Evolutionary conservation across 805 yeast species (phyloP).

Genomic region (Yarrowia deformans): DNA sequence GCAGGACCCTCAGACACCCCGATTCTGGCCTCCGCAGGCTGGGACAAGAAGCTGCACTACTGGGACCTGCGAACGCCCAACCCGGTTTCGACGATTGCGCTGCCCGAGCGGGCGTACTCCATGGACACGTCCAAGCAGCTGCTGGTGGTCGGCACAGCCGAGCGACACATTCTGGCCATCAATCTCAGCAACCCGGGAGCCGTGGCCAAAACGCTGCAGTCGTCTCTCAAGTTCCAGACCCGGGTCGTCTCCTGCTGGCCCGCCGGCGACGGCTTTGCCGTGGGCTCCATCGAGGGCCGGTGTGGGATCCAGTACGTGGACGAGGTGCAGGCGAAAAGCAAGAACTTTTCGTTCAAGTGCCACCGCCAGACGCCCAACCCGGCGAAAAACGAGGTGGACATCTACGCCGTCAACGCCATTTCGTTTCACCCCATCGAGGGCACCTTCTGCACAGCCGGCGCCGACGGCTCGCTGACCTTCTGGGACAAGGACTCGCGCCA

Average conservation of each 20-base stretch:
- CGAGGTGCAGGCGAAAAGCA: conserved; percentile 59
- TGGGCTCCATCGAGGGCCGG: conserved; percentile 94
- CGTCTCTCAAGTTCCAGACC: conserved; percentile 91
- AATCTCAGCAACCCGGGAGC: conserved; percentile 80
- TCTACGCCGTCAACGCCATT: conserved; percentile 81
- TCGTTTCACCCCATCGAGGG: conserved; percentile 89
- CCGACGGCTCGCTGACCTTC: conserved; percentile 91
- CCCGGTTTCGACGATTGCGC: conserved; percentile 78
- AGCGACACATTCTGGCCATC: conserved; percentile 76
- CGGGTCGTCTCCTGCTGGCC: conserved; percentile 83
- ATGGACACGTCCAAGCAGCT: conserved; percentile 85
- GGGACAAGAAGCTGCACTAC: conserved; percentile 94
- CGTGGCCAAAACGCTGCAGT: conserved; percentile 72
- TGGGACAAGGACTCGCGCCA: conserved; percentile 96
- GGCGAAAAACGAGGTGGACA: conserved; percentile 63
- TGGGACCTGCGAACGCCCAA: conserved; percentile 88
- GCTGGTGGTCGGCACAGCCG: conserved; percentile 94
- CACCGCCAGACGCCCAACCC: conserved; percentile 77
- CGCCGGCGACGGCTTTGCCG: conserved; percentile 90
- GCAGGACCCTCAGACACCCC: conserved; percentile 81
- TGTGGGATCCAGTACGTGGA: conserved; percentile 94
- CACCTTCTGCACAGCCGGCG: conserved; percentile 91
- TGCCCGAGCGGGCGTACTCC: conserved; percentile 90
- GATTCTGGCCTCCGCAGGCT: conserved; percentile 88
- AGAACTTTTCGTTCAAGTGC: conserved; percentile 92